Base-by-base conservation (phyloP, 78 protist species). In the slime mould (Dictyostelium discoideum) region DNA sequence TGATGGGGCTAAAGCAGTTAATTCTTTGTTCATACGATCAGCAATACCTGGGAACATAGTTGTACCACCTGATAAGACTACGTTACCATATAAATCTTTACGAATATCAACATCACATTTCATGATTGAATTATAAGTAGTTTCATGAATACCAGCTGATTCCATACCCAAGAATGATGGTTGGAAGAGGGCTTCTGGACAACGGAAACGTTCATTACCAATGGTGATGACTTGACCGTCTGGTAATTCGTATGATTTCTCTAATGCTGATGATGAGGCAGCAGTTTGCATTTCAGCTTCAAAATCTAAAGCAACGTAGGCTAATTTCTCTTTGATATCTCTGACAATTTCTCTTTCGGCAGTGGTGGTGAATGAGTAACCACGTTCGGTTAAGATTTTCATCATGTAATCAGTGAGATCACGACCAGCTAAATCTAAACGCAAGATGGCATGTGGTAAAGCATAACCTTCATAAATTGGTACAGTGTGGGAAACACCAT, bases 61-160 rank as follows among this genome's bases (percentile, higher is more conserved):
- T 98, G 74, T 96, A 92, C 14, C 99, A 99, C 99, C 99, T 7
- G 97, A 95, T 16, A 98, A 78, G n/a, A 98, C 92, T 37, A 98
- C 83, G 65, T 97, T 97, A 32, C 65, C 20, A 48, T 46, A 87
- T 57, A 97, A 48, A 11, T 84, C 92, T 44, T 60, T 24, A 8
- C 98, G 29, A 20, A 86, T 9, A 85, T 97, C 98, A 5, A 79
- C 32, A 37, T 93, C 87, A 85, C 98, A 94, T 79, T 67, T 85
- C 85, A 37, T 54, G 14, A 92, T 81, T 4, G 96, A 98, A 96
- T 37, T 97, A 67, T 37, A 76, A 11, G 87, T 84, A 39, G 50
- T 84, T 40, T 84, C 92, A 7, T 86, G 92, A 26, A 69, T 86
- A 46, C 92, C 99, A 14, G 80, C 94, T 20, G 84, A 67, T 72